Evolutionary conservation across 306 rosid genomes (phyloP).

Genomic region (Biancaea sappan): DNA sequence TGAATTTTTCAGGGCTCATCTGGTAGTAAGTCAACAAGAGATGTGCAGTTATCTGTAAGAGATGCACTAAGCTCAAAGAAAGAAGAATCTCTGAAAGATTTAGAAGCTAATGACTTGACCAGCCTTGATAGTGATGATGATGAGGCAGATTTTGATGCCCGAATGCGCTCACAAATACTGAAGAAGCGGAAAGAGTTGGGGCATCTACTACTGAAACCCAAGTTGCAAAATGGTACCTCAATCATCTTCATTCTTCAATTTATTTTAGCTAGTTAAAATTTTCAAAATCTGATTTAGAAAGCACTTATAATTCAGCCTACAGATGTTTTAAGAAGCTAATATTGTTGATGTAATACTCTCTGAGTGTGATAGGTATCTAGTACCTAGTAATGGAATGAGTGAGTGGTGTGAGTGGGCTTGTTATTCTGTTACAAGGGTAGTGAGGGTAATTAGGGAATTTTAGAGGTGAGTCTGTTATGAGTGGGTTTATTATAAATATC

Average conservation of each 20-base stretch:
- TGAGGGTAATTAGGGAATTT: too few species aligned
- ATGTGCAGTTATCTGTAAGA: slow-evolving; percentile 78
- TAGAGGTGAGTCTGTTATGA: too few species aligned
- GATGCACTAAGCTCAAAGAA: slow-evolving; percentile 78
- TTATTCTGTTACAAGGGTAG: too few species aligned
- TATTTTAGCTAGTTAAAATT: slow-evolving; percentile 32
- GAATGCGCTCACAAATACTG: slow-evolving; percentile 88
- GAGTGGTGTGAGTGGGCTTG: too few species aligned
- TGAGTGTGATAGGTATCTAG: too few species aligned
- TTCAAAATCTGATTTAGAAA: slow-evolving; percentile 28
- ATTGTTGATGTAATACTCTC: slow-evolving; percentile 18
- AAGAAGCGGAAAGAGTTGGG: slow-evolving; percentile 75
- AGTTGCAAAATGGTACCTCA: slow-evolving; percentile 57
- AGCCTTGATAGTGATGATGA: slow-evolving; percentile 56
- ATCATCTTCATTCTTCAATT: slow-evolving; percentile 23
- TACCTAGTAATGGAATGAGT: too few species aligned
- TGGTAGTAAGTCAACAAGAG: slow-evolving; percentile 54
- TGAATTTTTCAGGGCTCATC: slow-evolving; percentile 52
- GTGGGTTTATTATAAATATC: too few species aligned
- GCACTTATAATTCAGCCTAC: slow-evolving; percentile 23
- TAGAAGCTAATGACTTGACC: slow-evolving; percentile 43
- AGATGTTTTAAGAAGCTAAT: slow-evolving; percentile 13
- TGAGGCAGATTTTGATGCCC: slow-evolving; percentile 82
- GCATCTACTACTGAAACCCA: slow-evolving; percentile 65
- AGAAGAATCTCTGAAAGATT: slow-evolving; percentile 60